Evolutionary conservation across 352 stramenopile genomes (phyloP), one percentile per base, ranked within the genome.

Genomic region (Pythium guiyangense): DNA sequence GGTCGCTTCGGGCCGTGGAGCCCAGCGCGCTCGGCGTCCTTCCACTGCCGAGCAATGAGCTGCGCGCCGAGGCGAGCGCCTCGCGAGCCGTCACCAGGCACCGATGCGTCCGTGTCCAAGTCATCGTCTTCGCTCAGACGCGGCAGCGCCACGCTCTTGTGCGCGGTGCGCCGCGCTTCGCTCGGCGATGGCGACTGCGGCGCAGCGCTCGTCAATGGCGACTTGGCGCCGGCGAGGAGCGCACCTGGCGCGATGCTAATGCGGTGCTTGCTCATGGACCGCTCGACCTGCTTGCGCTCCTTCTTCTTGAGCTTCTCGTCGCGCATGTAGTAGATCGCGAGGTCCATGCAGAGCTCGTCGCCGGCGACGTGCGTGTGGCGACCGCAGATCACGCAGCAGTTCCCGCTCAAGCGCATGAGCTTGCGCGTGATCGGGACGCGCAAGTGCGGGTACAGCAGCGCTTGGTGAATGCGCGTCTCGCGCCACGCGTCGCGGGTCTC

Each of bases 391-490:
- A 87, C 73, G 53, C 84, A 94, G 43, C 63, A 67, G 45, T 94
- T 94, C 26, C 75, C 80, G 53, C 82, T 92, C 5, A 91, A 64
- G 6, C 84, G 78, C 84, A 94, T 92, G 62, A 92, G 80, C 59
- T 91, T 92, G 46, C 80, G 73, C 26, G 82, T 92, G 60, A 91
- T 88, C 15, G 81, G 78, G 20, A 91, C 74, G 27, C 77, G 79
- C 47, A 90, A 54, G 44, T 80, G 75, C 25, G 84, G 79, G 49
- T 92, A 90, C 44, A 72, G 51, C 49, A 88, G 63, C 9, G 82
- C 81, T 52, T 92, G 82, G 35, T 84, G 66, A 31, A 94, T 68
- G 22, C 84, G 79, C 2, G 82, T 90, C 57, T 94, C 79, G 15
- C 82, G 73, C 82, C 84, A 92, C 26, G 63, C 77, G 26, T 89